A percentile compares a stretch with the other conserved stretches of the same genome.
Conservation (phyloP, 2,329 filamentous ascomycete genomes). For the Botrytis porri region DNA sequence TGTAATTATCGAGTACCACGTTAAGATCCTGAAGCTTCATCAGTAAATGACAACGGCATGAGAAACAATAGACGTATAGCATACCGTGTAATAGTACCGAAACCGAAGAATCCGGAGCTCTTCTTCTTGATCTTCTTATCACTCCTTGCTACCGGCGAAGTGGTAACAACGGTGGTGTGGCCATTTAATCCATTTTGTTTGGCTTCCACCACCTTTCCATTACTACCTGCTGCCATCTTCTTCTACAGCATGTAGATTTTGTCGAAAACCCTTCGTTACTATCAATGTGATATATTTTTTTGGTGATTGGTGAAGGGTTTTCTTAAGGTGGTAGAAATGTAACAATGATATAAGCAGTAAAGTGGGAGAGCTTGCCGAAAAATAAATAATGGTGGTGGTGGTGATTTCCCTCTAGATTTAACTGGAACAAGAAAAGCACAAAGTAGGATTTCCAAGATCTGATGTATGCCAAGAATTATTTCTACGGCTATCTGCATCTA, state of each 20-base stretch:
- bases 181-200: constrained; percentile 40
- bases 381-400: not conserved
- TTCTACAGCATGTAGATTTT: constrained; percentile 32
- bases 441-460: constrained; percentile 5
- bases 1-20: constrained; percentile 84
- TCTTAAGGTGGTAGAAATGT: constrained; percentile 3
- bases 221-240: constrained; percentile 41
- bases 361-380: constrained; percentile 14
- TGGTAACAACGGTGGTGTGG: constrained; percentile 37
- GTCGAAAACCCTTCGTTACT: not conserved
- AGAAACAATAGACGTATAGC: constrained; percentile 21
- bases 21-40: constrained; percentile 58
- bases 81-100: constrained; percentile 56
- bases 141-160: constrained; percentile 33
- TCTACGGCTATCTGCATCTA: not conserved
- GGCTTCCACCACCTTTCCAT: constrained; percentile 39
- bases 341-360: not conserved
- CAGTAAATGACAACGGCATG: constrained; percentile 5
- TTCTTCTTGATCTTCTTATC: constrained; percentile 22
- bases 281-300: not conserved
- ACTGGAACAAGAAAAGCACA: not conserved
- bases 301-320: constrained; percentile 13
- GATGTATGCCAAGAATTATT: constrained; percentile 4
- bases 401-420: not conserved
- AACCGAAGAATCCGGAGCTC: constrained; percentile 45